Conservation (phyloP, 1,284 basidiomycete species). For the Tremellales sp. region DNA sequence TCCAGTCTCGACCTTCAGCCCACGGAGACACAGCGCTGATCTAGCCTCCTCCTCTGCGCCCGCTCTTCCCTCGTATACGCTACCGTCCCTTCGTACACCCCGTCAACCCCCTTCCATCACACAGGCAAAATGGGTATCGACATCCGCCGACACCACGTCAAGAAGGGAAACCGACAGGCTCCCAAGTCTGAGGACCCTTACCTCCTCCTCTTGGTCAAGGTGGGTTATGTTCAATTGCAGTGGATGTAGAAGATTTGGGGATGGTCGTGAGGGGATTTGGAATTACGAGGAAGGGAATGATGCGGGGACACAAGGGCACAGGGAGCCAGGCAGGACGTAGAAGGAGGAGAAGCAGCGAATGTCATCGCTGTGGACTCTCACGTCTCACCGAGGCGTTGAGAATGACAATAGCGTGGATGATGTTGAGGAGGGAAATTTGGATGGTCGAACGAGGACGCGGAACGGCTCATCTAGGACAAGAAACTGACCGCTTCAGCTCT, state of each 20-base stretch:
- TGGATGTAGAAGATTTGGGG: background rate
- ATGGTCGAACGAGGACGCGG: too few relatives aligned
- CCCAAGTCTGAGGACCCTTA: slow-evolving; percentile 99
- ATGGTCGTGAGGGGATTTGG: too few relatives aligned
- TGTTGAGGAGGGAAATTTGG: too few relatives aligned
- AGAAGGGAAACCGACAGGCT: slow-evolving; percentile 90
- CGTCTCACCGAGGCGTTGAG: too few relatives aligned
- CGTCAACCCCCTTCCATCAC: slow-evolving; percentile 2
- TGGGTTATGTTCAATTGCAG: slow-evolving; percentile 53
- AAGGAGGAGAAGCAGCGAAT: too few relatives aligned
- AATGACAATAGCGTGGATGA: too few relatives aligned
- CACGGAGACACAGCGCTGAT: background rate
- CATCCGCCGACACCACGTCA: slow-evolving; percentile 96
- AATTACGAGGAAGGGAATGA: too few relatives aligned
- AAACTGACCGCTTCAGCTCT: slow-evolving; percentile 78
- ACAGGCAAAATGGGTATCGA: slow-evolving; percentile 77
- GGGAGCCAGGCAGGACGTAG: background rate
- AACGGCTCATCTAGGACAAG: too few relatives aligned
- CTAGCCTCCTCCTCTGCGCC: background rate
- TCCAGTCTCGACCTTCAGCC: background rate
- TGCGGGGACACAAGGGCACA: too few relatives aligned
- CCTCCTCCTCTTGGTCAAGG: slow-evolving; percentile 97
- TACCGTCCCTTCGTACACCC: background rate
- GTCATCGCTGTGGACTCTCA: too few relatives aligned
- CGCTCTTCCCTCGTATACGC: background rate